Evolutionary conservation across 495 filamentous ascomycete genomes (phyloP).

Genomic region (Podospora sp.): DNA sequence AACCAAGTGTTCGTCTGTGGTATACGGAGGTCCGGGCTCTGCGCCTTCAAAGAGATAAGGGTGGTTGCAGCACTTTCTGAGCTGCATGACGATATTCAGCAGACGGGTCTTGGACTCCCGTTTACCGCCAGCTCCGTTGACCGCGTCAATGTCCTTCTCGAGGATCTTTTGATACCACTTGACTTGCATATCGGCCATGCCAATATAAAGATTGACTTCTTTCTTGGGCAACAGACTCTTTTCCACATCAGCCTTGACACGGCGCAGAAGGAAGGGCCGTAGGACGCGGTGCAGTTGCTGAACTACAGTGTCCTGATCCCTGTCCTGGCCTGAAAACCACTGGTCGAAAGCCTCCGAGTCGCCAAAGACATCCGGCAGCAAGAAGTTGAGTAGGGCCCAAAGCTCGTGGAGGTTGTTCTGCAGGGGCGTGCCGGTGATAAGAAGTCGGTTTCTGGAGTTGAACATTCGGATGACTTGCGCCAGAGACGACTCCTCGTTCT

Average conservation of each 20-base stretch:
- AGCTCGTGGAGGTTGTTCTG: slow-evolving; percentile 99
- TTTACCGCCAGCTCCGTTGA: slow-evolving; percentile 95
- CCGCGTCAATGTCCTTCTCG: slow-evolving; percentile 98
- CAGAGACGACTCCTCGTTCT: slow-evolving; percentile 97
- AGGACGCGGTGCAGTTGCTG: slow-evolving; percentile 94
- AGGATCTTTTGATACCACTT: slow-evolving; percentile 99
- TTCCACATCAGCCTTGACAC: slow-evolving; percentile 98
- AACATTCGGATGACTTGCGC: slow-evolving; percentile 97
- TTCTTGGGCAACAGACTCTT: slow-evolving; percentile 98
- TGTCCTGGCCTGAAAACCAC: slow-evolving; percentile 90
- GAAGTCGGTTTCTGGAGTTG: slow-evolving; percentile 89
- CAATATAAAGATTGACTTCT: slow-evolving; percentile 94
- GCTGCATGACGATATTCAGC: slow-evolving; percentile 99
- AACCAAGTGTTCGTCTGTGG: slow-evolving; percentile 94
- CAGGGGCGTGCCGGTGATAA: slow-evolving; percentile 96
- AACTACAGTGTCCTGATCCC: slow-evolving; percentile 93
- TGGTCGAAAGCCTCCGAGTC: slow-evolving; percentile 97
- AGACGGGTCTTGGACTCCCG: slow-evolving; percentile 97
- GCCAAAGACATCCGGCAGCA: slow-evolving; percentile 96
- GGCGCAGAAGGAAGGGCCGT: slow-evolving; percentile 89
- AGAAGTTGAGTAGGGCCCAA: slow-evolving; percentile 97
- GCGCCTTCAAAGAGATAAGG: slow-evolving; percentile 98
- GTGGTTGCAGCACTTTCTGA: slow-evolving; percentile 99
- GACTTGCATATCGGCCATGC: slow-evolving; percentile 99
- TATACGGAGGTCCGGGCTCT: slow-evolving; percentile 96